phyloP scores from a whole-genome alignment of 1,284 basidiomycete species.

The Trichosporon faecale region DNA sequence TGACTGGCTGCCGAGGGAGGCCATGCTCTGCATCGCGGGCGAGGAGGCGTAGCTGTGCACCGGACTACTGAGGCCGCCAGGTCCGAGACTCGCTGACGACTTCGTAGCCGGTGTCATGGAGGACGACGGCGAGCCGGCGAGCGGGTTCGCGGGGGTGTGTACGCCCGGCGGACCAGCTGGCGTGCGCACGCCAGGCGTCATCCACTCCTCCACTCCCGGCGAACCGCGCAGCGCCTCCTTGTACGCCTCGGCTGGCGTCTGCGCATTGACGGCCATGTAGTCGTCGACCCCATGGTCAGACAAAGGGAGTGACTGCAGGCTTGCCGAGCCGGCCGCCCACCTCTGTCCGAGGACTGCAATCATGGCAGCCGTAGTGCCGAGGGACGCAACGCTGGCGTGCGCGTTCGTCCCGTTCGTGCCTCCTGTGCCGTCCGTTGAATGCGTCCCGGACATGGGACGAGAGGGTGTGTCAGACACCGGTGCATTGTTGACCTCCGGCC shows the following conservation, averaged over 20 bases:
- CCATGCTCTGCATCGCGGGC: slow-evolving; percentile 2
- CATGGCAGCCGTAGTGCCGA: background rate
- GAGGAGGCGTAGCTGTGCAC: background rate
- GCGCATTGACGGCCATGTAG: background rate
- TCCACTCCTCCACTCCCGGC: background rate
- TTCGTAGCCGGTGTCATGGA: slow-evolving; percentile 1
- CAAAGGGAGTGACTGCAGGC: background rate
- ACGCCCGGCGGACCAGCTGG: background rate
- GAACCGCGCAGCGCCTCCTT: slow-evolving; percentile 1
- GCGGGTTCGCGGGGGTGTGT: background rate
- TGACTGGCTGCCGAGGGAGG: slow-evolving; percentile 5
- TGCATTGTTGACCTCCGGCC: background rate
- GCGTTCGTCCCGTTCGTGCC: background rate
- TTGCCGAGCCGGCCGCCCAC: background rate
- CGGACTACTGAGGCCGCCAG: background rate
- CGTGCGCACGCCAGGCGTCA: background rate
- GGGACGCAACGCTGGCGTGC: background rate
- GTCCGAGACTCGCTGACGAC: background rate
- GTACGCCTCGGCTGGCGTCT: background rate
- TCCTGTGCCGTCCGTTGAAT: background rate
- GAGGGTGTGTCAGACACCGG: background rate
- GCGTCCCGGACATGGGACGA: background rate
- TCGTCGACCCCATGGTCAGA: background rate
- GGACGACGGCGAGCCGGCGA: background rate
- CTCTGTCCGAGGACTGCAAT: background rate